phyloP scores from a whole-genome alignment of 805 yeast genomes.

The Starmera pachycereana region DNA sequence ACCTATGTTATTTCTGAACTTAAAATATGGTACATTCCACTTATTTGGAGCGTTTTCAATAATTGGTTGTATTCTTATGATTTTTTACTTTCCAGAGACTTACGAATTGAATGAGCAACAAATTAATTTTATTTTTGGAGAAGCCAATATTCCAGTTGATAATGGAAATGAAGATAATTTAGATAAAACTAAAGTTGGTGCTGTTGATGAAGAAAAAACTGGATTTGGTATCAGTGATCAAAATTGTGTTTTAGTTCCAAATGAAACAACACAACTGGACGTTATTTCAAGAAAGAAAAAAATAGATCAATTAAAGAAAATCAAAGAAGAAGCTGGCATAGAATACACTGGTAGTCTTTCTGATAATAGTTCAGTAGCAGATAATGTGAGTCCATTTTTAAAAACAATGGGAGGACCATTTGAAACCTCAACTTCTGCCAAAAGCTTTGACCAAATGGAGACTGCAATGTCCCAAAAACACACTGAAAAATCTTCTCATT shows the following conservation, averaged over 20 bases:
- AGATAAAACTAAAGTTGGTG: background rate
- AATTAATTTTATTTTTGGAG: constrained; percentile 15
- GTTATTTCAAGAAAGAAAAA: too few relatives aligned
- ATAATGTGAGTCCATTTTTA: constrained; percentile 4
- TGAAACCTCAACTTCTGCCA: constrained; percentile 1
- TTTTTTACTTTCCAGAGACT: constrained; percentile 35
- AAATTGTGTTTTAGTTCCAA: too few relatives aligned
- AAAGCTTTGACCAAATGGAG: background rate
- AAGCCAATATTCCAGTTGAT: background rate
- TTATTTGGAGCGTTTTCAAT: constrained; percentile 26
- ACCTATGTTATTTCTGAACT: constrained; percentile 26
- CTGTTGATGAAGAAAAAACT: too few relatives aligned
- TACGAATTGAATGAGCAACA: constrained; percentile 18
- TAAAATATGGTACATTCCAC: constrained; percentile 32
- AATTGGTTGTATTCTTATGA: constrained; percentile 20
- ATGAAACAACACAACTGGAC: too few relatives aligned
- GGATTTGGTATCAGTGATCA: too few relatives aligned
- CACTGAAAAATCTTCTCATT: background rate
- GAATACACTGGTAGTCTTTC: too few relatives aligned
- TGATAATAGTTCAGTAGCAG: background rate
- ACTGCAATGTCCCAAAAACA: background rate
- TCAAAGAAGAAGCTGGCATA: too few relatives aligned
- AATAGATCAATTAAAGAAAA: too few relatives aligned
- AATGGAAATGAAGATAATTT: background rate
- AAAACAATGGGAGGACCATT: constrained; percentile 10